Evolutionary conservation across 345 rosid species (phyloP).

Genomic region (Sonneratia caseolaris): DNA sequence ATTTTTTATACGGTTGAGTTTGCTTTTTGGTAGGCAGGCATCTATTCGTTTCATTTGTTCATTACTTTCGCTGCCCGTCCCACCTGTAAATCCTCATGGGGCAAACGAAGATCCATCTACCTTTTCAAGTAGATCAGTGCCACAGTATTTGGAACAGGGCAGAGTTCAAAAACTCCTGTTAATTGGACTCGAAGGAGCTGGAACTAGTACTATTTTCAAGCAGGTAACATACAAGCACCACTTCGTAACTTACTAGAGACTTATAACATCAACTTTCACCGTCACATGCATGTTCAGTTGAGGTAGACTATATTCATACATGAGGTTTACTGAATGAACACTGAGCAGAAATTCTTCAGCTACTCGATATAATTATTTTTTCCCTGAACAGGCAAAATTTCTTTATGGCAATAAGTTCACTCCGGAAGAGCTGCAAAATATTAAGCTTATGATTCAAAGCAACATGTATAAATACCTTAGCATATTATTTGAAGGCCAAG

Average conservation of each 20-base stretch:
- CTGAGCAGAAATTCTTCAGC: background rate
- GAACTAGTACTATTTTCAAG: slow-evolving; percentile 57
- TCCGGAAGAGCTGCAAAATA: slow-evolving; percentile 40
- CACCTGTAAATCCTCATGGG: slow-evolving; percentile 30
- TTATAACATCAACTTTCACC: background rate
- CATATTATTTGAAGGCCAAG: slow-evolving; percentile 53
- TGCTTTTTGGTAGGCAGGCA: slow-evolving; percentile 52
- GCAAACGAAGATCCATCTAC: slow-evolving; percentile 30
- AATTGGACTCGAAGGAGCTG: slow-evolving; percentile 49
- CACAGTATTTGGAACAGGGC: slow-evolving; percentile 40
- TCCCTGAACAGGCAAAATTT: slow-evolving; percentile 36
- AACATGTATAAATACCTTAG: slow-evolving; percentile 60
- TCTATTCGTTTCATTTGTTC: slow-evolving; percentile 47
- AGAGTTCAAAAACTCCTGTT: slow-evolving; percentile 47
- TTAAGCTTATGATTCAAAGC: slow-evolving; percentile 62
- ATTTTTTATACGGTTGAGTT: slow-evolving; percentile 21
- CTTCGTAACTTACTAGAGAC: too few species aligned
- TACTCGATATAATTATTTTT: background rate
- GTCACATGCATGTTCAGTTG: background rate
- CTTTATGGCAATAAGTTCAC: slow-evolving; percentile 45
- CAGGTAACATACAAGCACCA: slow-evolving; percentile 25
- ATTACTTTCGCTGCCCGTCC: slow-evolving; percentile 50
- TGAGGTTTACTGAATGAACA: background rate
- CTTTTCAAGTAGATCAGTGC: slow-evolving; percentile 30
- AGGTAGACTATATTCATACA: background rate